Evolutionary conservation across 345 rosid species (phyloP), one percentile per base, ranked within the genome.

Genomic region (Eutrema japonicum): DNA sequence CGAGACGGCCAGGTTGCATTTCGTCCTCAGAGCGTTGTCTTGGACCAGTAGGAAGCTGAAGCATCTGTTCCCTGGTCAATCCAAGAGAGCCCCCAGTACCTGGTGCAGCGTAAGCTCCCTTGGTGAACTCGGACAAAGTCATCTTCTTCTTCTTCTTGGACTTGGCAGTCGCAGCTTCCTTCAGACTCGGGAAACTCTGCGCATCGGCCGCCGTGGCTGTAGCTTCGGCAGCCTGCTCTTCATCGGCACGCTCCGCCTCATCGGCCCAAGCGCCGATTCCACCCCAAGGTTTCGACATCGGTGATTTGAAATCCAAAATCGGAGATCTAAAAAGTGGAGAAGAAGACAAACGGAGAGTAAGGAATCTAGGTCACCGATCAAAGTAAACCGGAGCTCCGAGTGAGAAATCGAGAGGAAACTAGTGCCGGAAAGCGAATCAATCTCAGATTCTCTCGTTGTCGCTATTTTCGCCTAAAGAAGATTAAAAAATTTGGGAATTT

Each of bases 191-290:
- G 73, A 84, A 95, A 75, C 86, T 85, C 78, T 81, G 85, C 0
- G 87, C 59, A 74, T 67, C 91, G 27, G 80, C 78, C 2, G 74
- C 8, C 0, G 76, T 47, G 4, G 48, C 68, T 32, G 71, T 65
- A 35, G 74, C 84, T 8, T 80, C 80, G 0, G 79, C 78, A 33
- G 67, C 85, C 69, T 83, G 89, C 35, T 84, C 96, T 32, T 80
- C 91, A 30, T 89, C 95, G 14, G 86, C 96, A 12, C 77, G 85
- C 83, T 95, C 99, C 18, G 92, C 88, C 72, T 95, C 99, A 70
- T 88, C 96, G 66, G 99, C 99, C 99, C 99, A 92, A 18, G 86
- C 82, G 78, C 97, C 96, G 85, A 89, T 82, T 68, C 66, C 80
- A 59, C 97, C 87, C 97, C 96, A 87, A 6, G 91, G 66, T 68